phyloP scores from a whole-genome alignment of 192 early-diverging fungal species.

The Coemansia sp. region DNA sequence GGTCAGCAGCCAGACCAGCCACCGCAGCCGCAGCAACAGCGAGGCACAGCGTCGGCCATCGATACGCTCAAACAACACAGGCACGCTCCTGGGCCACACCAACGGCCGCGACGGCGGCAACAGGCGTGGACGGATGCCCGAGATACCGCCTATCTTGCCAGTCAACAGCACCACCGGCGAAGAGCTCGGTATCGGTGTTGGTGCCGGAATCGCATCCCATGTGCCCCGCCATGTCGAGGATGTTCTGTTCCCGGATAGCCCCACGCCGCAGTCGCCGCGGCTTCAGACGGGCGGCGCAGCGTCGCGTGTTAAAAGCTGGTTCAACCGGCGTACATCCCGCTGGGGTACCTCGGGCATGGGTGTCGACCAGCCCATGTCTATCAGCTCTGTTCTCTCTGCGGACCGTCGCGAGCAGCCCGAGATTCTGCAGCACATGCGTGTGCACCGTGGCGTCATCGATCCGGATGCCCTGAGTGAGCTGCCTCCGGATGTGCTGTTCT shows the following conservation, averaged over 20 bases:
- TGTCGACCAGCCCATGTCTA: slow-evolving; percentile 34
- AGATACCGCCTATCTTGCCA: slow-evolving; percentile 43
- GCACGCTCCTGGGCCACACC: slow-evolving; percentile 1
- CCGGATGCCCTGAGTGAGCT: slow-evolving; percentile 62
- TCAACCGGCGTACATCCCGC: slow-evolving; percentile 57
- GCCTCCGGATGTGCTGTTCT: slow-evolving; percentile 64
- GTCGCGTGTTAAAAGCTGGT: slow-evolving; percentile 73
- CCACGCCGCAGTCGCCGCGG: slow-evolving; percentile 25
- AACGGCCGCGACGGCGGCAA: slow-evolving; percentile 8
- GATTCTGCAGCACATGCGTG: slow-evolving; percentile 59
- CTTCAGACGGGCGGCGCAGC: slow-evolving; percentile 48
- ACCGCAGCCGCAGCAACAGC: slow-evolving; percentile 18
- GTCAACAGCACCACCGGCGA: slow-evolving; percentile 47
- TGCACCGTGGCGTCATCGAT: slow-evolving; percentile 72
- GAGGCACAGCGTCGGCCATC: slow-evolving; percentile 22
- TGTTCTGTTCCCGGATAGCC: slow-evolving; percentile 41
- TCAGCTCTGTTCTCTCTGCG: slow-evolving; percentile 27
- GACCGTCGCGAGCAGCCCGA: slow-evolving; percentile 40
- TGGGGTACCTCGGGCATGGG: slow-evolving; percentile 26
- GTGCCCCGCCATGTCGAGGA: slow-evolving; percentile 38
- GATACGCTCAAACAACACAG: slow-evolving; percentile 5
- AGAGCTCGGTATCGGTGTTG: slow-evolving; percentile 51
- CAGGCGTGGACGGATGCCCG: slow-evolving; percentile 35
- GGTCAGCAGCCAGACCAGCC: neutral
- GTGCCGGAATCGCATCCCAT: slow-evolving; percentile 45